Base-by-base conservation (phyloP, 805 yeast species). In the Metschnikowia baotianmanensis region DNA sequence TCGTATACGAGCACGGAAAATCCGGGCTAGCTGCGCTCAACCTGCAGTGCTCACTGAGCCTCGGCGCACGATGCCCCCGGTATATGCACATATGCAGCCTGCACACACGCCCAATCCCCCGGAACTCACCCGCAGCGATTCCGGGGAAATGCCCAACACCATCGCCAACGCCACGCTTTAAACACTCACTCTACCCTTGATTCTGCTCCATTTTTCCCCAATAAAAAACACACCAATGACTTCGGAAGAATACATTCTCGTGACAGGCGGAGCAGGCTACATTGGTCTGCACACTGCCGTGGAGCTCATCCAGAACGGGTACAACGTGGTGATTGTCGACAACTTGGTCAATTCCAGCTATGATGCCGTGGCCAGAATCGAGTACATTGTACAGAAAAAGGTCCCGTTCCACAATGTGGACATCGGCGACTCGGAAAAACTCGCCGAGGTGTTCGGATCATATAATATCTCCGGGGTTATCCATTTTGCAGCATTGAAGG, bases 241-340 rank as follows among this genome's bases (percentile, higher is more conserved):
- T 31, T 8, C 31, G 3, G 21, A 40, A 20, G 33, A 44, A 6
- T 69, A 68, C 57, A 78, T 82, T 32, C 67, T 84, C 39, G 90
- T 86, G 21, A 84, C 93, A 17, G 95, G 95, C 32, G 95, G 95
- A 34, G 86, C 91, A 20, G 93, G 95, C 16, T 86, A 86, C 63
- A 84, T 86, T 55, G 95, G 93, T 19, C 82, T 91, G 8, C 93
- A 86, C 58, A 82, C 91, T 1, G 86, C 76, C 13, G 77, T 80
- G 34, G 84, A 78, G 52, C 70, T 82, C 38, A 58, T 81, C 36
- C 72, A 75, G 45, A 70, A 76, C 38, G 87, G 86, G 19, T 74
- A 79, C 53, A 73, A 81, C 21, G 87, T 84, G 23, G 80, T 86
- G n/a, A 74, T 86, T 31, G 78, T 82, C 17, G 95, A 86, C 60